Percentiles rank a stretch among this genome's conserved stretches.
These are phyloP conservation scores for Mesembryanthemum crystallinum DNA, from an alignment of 148 eudicot genomes.

Conservation along the genomic window DNA sequence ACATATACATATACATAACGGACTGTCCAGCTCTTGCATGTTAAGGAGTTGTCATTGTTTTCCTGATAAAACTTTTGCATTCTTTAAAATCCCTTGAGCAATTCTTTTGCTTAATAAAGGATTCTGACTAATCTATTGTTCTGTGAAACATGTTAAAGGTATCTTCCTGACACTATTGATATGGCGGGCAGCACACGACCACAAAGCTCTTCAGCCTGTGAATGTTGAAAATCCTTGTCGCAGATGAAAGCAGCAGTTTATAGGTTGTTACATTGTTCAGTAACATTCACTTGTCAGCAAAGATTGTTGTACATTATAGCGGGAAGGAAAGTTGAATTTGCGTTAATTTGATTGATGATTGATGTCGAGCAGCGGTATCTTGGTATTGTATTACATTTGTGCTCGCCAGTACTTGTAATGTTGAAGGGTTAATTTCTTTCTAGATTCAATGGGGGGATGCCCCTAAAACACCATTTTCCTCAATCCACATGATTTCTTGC, in stretches of 20 bases:
- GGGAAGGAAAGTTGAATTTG: background rate
- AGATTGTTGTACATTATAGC: slow-evolving; percentile 20
- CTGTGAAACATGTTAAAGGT: slow-evolving; percentile 14
- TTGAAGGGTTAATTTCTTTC: too few relatives aligned
- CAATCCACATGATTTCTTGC: too few relatives aligned
- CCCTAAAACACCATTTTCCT: too few relatives aligned
- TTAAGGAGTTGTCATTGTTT: too few relatives aligned
- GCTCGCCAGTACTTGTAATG: too few relatives aligned
- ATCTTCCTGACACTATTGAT: slow-evolving; percentile 68
- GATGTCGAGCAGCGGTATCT: background rate
- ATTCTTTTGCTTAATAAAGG: background rate
- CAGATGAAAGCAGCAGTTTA: slow-evolving; percentile 4
- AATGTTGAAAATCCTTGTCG: slow-evolving; percentile 38
- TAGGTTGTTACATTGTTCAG: slow-evolving; percentile 2
- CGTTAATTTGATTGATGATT: slow-evolving; percentile 3
- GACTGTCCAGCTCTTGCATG: too few relatives aligned
- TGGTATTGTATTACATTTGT: too few relatives aligned
- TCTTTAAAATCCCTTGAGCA: background rate
- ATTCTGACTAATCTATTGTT: background rate
- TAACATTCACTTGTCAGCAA: slow-evolving; percentile 8
- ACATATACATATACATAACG: too few relatives aligned
- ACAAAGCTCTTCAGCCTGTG: slow-evolving; percentile 64
- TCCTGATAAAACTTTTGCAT: too few relatives aligned
- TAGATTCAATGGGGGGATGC: too few relatives aligned
- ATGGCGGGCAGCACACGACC: slow-evolving; percentile 48